Base-by-base conservation (phyloP, 108 stramenopile genomes). In the Skeletonema potamos region DNA sequence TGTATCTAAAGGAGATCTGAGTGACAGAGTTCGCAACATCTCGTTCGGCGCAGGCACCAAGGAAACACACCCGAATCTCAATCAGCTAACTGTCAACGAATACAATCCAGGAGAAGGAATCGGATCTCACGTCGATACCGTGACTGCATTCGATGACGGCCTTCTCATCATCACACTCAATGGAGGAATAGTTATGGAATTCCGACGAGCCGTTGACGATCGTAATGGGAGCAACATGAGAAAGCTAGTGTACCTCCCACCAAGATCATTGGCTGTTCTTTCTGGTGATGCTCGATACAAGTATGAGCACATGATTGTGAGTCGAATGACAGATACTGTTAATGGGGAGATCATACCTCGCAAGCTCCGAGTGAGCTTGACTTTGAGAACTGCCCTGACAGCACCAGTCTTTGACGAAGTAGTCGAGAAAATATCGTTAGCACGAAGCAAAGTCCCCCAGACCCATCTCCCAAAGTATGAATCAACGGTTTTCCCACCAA, bases 281-380 rank as follows among this genome's bases (percentile, higher is more conserved):
- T 82, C 90, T 7, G 88, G 90, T 27, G 79, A 84, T 36, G 88
- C 91, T 8, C 76, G 95, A 12, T 96, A 91, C 66, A 79, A 86
- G 61, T 96, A 92, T 92, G 89, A 92, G 54, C 95, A 96, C 74
- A 75, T 79, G 71, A 96, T 96, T 80, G 91, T 91, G n/a, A 91
- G 82, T 32, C 68, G 95, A 64, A 82, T 68, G 75, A 93, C 95
- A 22, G 95, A 96, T 83, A 86, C 85, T 9, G 82, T 88, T 22
- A 66, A 91, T 48, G 91, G 89, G 34, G 69, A 54, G 17, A 86
- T 93, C 9, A 20, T 91, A 8, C 83, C 86, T 10, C 83, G 95
- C 64, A 67, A 73, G 13, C 22, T 82, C 51, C 85, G 95, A 36
- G 83, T 96, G 1, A 96, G 95, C 66, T 64, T 96, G 62, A 96